phyloP scores from a whole-genome alignment of 768 basidiomycete genomes.

The Pholiota conissans region DNA sequence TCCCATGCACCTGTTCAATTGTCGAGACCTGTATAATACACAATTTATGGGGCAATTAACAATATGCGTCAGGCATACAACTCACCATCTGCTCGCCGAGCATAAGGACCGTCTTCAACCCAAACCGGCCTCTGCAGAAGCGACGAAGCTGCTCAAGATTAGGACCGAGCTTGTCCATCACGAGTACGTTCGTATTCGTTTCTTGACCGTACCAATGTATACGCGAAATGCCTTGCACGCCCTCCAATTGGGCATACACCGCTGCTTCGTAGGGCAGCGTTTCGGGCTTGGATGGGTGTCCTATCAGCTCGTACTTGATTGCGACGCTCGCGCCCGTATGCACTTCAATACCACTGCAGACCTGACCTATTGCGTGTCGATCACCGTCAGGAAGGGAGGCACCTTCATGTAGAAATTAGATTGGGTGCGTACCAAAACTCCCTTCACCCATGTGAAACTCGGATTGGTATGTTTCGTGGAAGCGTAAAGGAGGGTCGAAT shows the following conservation, averaged over 20 bases:
- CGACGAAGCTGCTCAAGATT: constrained; percentile 86
- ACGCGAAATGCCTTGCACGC: constrained; percentile 94
- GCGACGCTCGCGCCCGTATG: background rate
- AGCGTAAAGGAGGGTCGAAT: background rate
- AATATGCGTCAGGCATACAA: no score
- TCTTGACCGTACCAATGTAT: constrained; percentile 89
- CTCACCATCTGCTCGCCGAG: constrained; percentile 96
- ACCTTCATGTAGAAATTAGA: background rate
- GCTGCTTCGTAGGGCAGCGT: constrained; percentile 55
- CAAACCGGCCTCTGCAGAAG: constrained; percentile 92
- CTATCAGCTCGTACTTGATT: background rate
- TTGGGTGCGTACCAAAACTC: background rate
- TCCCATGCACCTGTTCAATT: constrained; percentile 96
- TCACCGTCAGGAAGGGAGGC: background rate
- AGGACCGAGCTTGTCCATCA: constrained; percentile 87
- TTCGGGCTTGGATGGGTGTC: background rate
- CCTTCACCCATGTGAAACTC: background rate
- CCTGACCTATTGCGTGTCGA: background rate
- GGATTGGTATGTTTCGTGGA: background rate
- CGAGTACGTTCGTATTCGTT: constrained; percentile 99
- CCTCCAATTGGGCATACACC: constrained; percentile 89
- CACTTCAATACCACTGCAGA: background rate
- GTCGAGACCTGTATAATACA: constrained; percentile 24
- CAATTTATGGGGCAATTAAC: background rate
- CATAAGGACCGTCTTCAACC: constrained; percentile 91